Conservation (phyloP, 805 yeast species). For the Yamadazyma phyllophila region DNA sequence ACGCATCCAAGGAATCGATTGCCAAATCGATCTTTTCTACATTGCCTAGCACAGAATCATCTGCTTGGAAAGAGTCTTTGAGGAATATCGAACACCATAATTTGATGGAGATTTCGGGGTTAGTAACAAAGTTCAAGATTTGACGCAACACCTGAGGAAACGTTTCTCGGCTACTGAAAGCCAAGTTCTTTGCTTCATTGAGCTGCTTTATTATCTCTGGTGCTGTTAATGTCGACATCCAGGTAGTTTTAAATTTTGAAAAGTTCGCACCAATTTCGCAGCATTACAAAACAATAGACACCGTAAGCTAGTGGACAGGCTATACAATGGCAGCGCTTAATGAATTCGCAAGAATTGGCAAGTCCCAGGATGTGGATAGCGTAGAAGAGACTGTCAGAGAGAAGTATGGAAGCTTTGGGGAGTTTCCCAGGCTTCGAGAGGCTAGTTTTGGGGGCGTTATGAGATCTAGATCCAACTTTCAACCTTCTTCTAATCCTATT, state of each 20-base stretch:
- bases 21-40: constrained; percentile 39
- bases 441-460: constrained; percentile 8
- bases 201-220: constrained; percentile 28
- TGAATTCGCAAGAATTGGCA: constrained; percentile 2
- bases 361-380: not conserved
- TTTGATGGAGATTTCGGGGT: constrained; percentile 34
- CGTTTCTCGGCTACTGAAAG: constrained; percentile 27
- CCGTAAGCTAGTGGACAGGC: too few species aligned
- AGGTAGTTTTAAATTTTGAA: not conserved
- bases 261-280: constrained; percentile 1
- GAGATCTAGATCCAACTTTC: constrained; percentile 10
- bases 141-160: constrained; percentile 45
- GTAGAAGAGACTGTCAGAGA: not conserved
- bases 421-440: constrained; percentile 15
- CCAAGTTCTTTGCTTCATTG: constrained; percentile 37
- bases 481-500: constrained; percentile 1
- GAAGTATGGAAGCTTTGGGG: constrained; percentile 3
- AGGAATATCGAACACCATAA: constrained; percentile 42
- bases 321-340: not conserved
- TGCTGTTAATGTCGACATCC: constrained; percentile 13
- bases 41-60: constrained; percentile 22
- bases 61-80: constrained; percentile 33
- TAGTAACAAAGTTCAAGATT: constrained; percentile 34
- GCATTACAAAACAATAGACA: not conserved
- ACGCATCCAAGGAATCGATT: constrained; percentile 36